Evolutionary conservation across 2,329 filamentous ascomycete genomes (phyloP).

Genomic region (Fusarium sp.): DNA sequence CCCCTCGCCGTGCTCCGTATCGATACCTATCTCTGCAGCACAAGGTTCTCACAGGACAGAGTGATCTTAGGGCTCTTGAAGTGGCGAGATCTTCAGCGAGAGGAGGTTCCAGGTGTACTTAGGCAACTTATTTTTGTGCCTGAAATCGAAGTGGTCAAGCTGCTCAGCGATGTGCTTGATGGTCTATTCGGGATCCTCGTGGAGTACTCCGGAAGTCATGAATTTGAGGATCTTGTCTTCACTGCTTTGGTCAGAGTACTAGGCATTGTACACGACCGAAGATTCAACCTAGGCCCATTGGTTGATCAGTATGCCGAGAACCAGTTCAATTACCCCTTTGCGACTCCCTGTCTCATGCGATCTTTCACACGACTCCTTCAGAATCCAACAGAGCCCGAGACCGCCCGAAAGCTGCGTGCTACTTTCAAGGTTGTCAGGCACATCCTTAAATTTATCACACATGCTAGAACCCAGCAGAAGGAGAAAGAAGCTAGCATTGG

Average conservation of each 20-base stretch:
- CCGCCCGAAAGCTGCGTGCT: constrained; percentile 83
- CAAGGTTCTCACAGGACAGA: constrained; percentile 91
- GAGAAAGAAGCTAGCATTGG: constrained; percentile 89
- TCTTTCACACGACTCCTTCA: constrained; percentile 86
- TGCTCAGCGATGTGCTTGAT: constrained; percentile 88
- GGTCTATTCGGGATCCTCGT: constrained; percentile 91
- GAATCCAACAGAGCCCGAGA: constrained; percentile 83
- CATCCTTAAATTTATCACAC: constrained; percentile 93
- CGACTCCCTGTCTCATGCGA: constrained; percentile 85
- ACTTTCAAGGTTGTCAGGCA: constrained; percentile 96
- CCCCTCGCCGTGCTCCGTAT: constrained; percentile 82
- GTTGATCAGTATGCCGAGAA: constrained; percentile 91
- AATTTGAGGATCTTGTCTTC: constrained; percentile 93
- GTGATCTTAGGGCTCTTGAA: constrained; percentile 83
- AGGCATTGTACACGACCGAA: constrained; percentile 91
- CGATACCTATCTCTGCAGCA: constrained; percentile 92
- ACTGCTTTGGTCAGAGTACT: constrained; percentile 88
- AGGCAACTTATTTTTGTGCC: constrained; percentile 91
- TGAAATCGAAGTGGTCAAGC: constrained; percentile 97
- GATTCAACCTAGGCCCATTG: constrained; percentile 89
- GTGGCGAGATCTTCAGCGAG: constrained; percentile 81
- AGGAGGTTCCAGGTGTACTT: constrained; percentile 77
- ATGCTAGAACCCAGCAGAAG: constrained; percentile 85
- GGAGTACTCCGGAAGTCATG: constrained; percentile 88
- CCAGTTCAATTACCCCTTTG: constrained; percentile 92